Conservation (phyloP, 192 early-diverging fungal species). For the Podila clonocystis region DNA sequence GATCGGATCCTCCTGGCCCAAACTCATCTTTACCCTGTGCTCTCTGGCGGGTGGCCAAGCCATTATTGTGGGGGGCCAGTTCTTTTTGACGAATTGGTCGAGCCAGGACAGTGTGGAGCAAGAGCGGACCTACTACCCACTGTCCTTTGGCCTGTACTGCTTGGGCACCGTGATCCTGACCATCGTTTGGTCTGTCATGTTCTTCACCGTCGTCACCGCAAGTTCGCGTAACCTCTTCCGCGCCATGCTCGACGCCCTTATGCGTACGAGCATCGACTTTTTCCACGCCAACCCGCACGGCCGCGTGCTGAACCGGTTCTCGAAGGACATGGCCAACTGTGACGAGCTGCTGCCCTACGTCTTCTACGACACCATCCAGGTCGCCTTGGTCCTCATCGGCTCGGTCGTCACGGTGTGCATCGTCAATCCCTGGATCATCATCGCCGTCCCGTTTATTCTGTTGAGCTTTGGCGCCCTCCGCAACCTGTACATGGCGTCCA, state of each 20-base stretch:
- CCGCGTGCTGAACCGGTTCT: conserved; percentile 72
- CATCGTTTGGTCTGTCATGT: conserved; percentile 57
- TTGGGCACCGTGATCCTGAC: conserved; percentile 57
- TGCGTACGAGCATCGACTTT: conserved; percentile 62
- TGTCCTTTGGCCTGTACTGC: conserved; percentile 54
- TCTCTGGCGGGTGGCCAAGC: conserved; percentile 42
- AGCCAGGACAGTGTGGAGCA: conserved; percentile 44
- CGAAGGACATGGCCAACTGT: conserved; percentile 66
- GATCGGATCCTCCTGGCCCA: conserved; percentile 34
- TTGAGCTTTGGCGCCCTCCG: conserved; percentile 62
- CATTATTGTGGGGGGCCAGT: conserved; percentile 53
- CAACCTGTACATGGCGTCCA: conserved; percentile 59
- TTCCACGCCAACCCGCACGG: conserved; percentile 73
- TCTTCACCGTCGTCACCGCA: conserved; percentile 31
- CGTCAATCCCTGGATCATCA: conserved; percentile 72
- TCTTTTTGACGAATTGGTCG: conserved; percentile 68
- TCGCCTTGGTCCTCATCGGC: conserved; percentile 68
- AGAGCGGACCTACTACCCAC: conserved; percentile 38
- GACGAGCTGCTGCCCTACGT: conserved; percentile 70
- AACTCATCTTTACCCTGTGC: conserved; percentile 13
- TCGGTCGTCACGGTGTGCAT: conserved; percentile 66
- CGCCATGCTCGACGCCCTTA: conserved; percentile 57
- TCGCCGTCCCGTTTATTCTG: conserved; percentile 58
- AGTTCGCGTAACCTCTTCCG: conserved; percentile 54
- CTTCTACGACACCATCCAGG: conserved; percentile 68